Base-by-base conservation (phyloP, 2,329 filamentous ascomycete species). In the Dactylellina cionopaga region DNA sequence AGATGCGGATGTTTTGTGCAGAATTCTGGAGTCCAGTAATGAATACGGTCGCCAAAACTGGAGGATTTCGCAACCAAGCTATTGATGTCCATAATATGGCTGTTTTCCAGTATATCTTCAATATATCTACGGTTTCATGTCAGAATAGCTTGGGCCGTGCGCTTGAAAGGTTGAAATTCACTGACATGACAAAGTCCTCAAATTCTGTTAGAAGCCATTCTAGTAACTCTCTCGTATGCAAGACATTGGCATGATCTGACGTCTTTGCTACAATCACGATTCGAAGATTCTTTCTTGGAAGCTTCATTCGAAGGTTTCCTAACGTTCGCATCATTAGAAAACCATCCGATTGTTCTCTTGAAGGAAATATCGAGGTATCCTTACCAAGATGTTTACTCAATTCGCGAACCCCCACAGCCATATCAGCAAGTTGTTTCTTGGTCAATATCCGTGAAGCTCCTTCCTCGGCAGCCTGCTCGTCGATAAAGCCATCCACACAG, bases 331-430 rank as follows among this genome's bases (percentile, higher is more conserved):
- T 10, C 22, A 43, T 76, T 60, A 44, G 71, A 56, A 41, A 37
- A 11, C 3, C 3, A 24, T 19, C 7, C 24, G 10, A 2, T 49
- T 13, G n/a, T 10, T 3, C 13, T 6, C 25, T 33, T 17, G 0
- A 17, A 13, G 11, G 11, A 35, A 29, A 19, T 1, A 7, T 4
- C 19, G 15, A 22, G 22, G 24, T 19, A 37, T 39, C 15, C 1
- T 27, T 92, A 55, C 92, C 91, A 69, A 98, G 82, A 71, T 91
- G 90, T 78, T 96, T 90, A 27, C 91, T 94, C 68, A 99, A 83
- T 80, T 97, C 92, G 49, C 95, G 86, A 66, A 98, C 95, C 24
- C 94, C 93, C 88, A 94, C 93, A 0, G 94, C 93, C 94, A 99
- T 98, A 77, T 98, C 95, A 11, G 90, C 92, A 41, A 99, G 84